Base-by-base conservation (phyloP, 2,329 filamentous ascomycete genomes). In the Westerdykella ornata region DNA sequence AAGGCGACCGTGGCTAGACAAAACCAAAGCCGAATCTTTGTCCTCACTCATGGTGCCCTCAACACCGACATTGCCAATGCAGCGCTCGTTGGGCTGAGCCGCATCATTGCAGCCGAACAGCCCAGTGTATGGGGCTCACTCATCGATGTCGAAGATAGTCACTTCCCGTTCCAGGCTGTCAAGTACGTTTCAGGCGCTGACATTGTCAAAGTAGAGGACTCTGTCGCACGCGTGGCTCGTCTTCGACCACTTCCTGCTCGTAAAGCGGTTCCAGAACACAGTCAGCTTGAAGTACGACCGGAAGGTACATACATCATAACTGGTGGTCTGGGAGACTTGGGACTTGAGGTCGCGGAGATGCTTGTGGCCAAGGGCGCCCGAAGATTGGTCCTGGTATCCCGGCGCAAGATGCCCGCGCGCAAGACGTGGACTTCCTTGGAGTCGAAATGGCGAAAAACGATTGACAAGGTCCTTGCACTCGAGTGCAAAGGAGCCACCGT, bases 251-350 rank as follows among this genome's bases (percentile, higher is more conserved):
- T 52, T 8, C 45, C 50, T 14, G 47, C 43, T 15, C 38, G 40
- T 8, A 43, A 50, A 38, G 35, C 40, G 17, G 30, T 36, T 36
- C 35, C 42, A 15, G 37, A 9, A 15, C 41, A 39, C 34, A 48
- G 44, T 1, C 37, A 54, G 19, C 37, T 53, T 14, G 17, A 19
- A 9, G 19, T 39, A 14, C 17, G 29, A 5, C 54, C 56, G n/a
- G 55, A 62, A 31, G 65, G 67, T 3, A 68, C 67, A 0, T 70
- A 70, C 42, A 31, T 69, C 22, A 62, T 70, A 30, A 65, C 66
- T 7, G 65, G 67, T 28, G 65, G 65, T 2, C 43, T 68, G 3
- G 65, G 67, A 2, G 57, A 52, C 2, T 53, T 70, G 1, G 67
- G 67, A 1, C 53, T 69, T 6, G 56, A 58, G 29, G 52, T 58